phyloP scores from a whole-genome alignment of 306 rosid species.

The Gleditsia sinensis region DNA sequence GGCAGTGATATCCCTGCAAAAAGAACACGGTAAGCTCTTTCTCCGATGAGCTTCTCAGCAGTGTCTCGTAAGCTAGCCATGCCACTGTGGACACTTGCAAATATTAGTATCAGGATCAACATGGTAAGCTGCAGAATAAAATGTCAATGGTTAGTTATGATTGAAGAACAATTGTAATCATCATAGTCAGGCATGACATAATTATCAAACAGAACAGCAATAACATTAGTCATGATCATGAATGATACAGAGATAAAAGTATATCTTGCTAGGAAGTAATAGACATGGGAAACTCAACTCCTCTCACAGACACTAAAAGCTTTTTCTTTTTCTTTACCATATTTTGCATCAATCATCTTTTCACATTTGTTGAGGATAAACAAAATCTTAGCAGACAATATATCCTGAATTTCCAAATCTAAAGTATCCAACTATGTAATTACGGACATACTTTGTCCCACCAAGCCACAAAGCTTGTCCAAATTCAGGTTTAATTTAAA shows the following conservation, averaged over 20 bases:
- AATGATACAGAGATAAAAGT: not conserved
- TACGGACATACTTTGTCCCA: too few species aligned
- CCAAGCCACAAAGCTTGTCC: too few species aligned
- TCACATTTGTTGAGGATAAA: not conserved
- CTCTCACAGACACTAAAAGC: not conserved
- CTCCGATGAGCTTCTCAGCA: constrained; percentile 92
- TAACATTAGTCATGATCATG: not conserved
- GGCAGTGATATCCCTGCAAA: constrained; percentile 92
- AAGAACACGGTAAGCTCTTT: constrained; percentile 87
- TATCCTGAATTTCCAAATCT: not conserved
- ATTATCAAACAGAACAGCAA: not conserved
- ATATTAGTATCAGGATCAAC: constrained; percentile 65
- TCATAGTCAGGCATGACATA: not conserved
- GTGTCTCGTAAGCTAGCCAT: constrained; percentile 78
- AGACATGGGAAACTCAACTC: not conserved
- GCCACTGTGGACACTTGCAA: constrained; percentile 87
- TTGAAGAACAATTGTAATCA: not conserved
- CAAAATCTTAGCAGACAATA: too few species aligned
- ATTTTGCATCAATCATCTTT: too few species aligned
- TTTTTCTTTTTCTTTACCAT: too few species aligned
- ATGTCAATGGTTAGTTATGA: constrained; percentile 34
- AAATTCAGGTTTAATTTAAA: too few species aligned
- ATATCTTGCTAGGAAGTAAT: not conserved
- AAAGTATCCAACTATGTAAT: too few species aligned
- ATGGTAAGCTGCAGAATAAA: constrained; percentile 74